A percentile compares a stretch with the other conserved stretches of the same genome.
phyloP scores from a whole-genome alignment of 495 filamentous ascomycete species.

The Neurospora sp. region DNA sequence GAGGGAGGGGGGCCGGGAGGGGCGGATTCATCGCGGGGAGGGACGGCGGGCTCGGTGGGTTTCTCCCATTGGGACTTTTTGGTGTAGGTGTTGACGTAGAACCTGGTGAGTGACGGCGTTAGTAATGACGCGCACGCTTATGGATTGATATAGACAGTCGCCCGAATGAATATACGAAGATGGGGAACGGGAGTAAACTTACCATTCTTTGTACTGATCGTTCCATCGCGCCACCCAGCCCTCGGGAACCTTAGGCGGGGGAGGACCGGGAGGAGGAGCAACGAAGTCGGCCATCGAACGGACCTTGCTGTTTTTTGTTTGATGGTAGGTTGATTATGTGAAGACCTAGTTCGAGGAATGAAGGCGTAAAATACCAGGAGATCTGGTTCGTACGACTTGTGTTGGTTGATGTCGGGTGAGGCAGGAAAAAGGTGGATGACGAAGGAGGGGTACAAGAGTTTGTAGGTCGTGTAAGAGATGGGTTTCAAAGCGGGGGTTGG shows the following conservation, averaged over 20 bases:
- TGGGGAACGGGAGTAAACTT: slow-evolving; percentile 10
- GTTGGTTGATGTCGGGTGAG: background rate
- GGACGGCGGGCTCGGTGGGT: slow-evolving; percentile 52
- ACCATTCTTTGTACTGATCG: slow-evolving; percentile 71
- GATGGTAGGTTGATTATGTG: background rate
- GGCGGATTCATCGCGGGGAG: slow-evolving; percentile 27
- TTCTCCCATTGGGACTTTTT: slow-evolving; percentile 82
- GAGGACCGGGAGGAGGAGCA: slow-evolving; percentile 63
- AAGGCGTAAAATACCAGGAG: background rate
- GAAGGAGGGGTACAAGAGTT: background rate
- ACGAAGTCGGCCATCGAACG: slow-evolving; percentile 45
- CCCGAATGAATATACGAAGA: background rate
- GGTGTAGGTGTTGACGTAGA: slow-evolving; percentile 79
- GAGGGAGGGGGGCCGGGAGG: slow-evolving; percentile 52
- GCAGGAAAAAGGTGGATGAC: background rate
- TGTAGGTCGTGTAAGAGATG: slow-evolving; percentile 4
- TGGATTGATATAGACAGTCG: background rate
- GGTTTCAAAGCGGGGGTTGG: slow-evolving; percentile 8
- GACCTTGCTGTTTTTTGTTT: background rate
- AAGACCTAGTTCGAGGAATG: background rate
- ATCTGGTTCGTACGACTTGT: background rate
- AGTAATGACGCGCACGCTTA: background rate
- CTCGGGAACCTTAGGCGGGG: slow-evolving; percentile 76
- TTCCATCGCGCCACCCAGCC: slow-evolving; percentile 81
- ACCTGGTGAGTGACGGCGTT: slow-evolving; percentile 39